These are phyloP conservation scores for Nigrospora osmanthi DNA, from an alignment of 2,329 filamentous ascomycete genomes.

Conservation along the genomic window DNA sequence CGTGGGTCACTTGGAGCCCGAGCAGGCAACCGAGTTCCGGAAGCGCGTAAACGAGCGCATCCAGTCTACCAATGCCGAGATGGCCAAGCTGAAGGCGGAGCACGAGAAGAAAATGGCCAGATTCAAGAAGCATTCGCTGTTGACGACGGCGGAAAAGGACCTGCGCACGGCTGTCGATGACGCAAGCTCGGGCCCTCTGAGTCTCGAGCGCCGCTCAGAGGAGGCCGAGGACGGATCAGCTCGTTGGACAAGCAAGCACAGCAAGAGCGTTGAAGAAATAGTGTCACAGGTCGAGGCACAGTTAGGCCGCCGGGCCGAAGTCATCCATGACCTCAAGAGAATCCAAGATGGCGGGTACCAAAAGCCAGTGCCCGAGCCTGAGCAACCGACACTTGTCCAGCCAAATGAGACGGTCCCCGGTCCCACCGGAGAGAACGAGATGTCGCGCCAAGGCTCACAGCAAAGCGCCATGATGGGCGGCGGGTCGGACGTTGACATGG, in stretches of 20 bases:
- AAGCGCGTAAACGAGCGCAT: slow-evolving; percentile 68
- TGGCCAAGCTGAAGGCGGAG: slow-evolving; percentile 73
- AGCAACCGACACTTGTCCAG: slow-evolving; percentile 20
- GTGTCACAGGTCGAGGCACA: slow-evolving; percentile 65
- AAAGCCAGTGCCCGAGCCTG: slow-evolving; percentile 43
- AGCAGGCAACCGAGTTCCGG: slow-evolving; percentile 77
- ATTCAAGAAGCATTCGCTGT: slow-evolving; percentile 61
- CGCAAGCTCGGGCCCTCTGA: slow-evolving; percentile 52
- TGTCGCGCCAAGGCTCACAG: slow-evolving; percentile 47
- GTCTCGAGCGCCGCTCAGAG: slow-evolving; percentile 50
- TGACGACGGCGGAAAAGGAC: slow-evolving; percentile 69
- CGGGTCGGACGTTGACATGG: slow-evolving; percentile 54
- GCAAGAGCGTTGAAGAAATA: slow-evolving; percentile 62
- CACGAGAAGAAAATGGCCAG: slow-evolving; percentile 71
- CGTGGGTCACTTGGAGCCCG: slow-evolving; percentile 60
- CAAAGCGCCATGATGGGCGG: slow-evolving; percentile 51
- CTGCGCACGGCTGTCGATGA: slow-evolving; percentile 60
- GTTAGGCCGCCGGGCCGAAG: slow-evolving; percentile 58
- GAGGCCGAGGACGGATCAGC: slow-evolving; percentile 38
- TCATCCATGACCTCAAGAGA: slow-evolving; percentile 58
- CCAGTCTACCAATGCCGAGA: slow-evolving; percentile 67
- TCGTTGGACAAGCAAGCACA: slow-evolving; percentile 31
- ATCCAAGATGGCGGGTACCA: slow-evolving; percentile 73
- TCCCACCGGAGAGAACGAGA: slow-evolving; percentile 16
- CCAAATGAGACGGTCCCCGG: slow-evolving; percentile 9